Evolutionary conservation across 2,329 filamentous ascomycete species (phyloP).

Genomic region (Alternaria brassicae): DNA sequence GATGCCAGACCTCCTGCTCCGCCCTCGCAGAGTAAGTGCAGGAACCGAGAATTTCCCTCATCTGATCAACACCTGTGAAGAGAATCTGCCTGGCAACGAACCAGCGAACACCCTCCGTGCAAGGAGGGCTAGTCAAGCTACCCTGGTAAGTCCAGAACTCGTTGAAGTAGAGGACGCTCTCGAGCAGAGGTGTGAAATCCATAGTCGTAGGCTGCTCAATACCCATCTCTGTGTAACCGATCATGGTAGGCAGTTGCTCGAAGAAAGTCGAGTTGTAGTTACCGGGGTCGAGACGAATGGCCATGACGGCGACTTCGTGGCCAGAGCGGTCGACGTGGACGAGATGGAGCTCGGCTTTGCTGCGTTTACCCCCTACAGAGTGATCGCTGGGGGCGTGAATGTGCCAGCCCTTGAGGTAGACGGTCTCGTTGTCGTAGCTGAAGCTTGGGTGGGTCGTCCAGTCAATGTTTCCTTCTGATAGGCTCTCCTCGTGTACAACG

Average conservation of each 20-base stretch:
- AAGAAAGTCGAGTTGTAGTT: constrained; percentile 51
- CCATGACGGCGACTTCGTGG: constrained; percentile 55
- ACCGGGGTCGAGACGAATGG: constrained; percentile 56
- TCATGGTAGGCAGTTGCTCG: constrained; percentile 52
- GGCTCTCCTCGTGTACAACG: constrained; percentile 42
- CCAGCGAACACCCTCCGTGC: constrained; percentile 57
- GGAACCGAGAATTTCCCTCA: constrained; percentile 56
- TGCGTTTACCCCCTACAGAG: constrained; percentile 52
- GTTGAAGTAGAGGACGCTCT: constrained; percentile 50
- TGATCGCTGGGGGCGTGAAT: constrained; percentile 61
- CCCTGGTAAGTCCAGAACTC: constrained; percentile 61
- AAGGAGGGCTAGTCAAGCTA: constrained; percentile 58
- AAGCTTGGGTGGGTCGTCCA: constrained; percentile 53
- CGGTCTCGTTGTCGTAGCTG: constrained; percentile 56
- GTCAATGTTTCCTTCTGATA: constrained; percentile 19
- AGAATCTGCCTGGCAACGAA: constrained; percentile 54
- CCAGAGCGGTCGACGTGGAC: constrained; percentile 56
- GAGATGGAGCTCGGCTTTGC: constrained; percentile 59
- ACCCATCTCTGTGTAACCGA: constrained; percentile 49
- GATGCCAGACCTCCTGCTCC: constrained; percentile 57
- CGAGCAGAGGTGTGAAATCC: constrained; percentile 45
- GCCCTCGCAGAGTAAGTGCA: constrained; percentile 55
- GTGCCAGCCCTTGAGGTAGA: constrained; percentile 61
- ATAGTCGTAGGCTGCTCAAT: constrained; percentile 31
- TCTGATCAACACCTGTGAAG: constrained; percentile 56